Percentiles rank a stretch among this genome's conserved stretches.
Conservation (phyloP, 2,329 filamentous ascomycete genomes). For the Sporothrix humicola region DNA sequence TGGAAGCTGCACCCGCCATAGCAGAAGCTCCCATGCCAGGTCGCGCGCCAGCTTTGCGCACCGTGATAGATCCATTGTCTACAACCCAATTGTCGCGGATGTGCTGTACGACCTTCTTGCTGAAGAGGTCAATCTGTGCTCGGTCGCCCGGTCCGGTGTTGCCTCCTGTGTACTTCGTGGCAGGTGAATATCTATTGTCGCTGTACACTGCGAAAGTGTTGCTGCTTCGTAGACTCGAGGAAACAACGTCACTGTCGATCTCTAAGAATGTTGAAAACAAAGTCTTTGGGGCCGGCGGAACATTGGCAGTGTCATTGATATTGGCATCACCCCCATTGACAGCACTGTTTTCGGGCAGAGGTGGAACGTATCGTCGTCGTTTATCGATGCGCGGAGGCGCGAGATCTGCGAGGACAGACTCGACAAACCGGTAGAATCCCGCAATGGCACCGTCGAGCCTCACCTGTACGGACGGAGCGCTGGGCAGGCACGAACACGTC, state of each 20-base stretch:
- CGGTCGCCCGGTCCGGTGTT: constrained; percentile 21
- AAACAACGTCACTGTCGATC: not conserved
- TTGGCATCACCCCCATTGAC: not conserved
- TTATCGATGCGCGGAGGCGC: not conserved
- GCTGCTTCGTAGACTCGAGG: not conserved
- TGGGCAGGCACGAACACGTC: constrained; percentile 32
- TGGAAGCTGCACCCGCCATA: not conserved
- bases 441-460: constrained; percentile 27
- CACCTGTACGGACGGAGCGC: not conserved
- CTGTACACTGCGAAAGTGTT: not conserved
- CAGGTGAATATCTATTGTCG: not conserved
- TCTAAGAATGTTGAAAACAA: constrained; percentile 15
- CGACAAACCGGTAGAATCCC: constrained; percentile 29
- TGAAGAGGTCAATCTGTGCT: constrained; percentile 49
- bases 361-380: not conserved
- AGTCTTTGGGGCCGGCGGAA: not conserved
- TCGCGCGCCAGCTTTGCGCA: constrained; percentile 33
- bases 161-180: constrained; percentile 1
- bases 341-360: not conserved
- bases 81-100: constrained; percentile 53
- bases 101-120: constrained; percentile 52
- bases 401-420: constrained; percentile 16
- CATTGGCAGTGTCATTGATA: not conserved
- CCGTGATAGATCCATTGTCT: constrained; percentile 37
- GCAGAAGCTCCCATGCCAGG: constrained; percentile 16